Evolutionary conservation across 805 yeast genomes (phyloP).

Genomic region (Barnettozyma sucrosica): DNA sequence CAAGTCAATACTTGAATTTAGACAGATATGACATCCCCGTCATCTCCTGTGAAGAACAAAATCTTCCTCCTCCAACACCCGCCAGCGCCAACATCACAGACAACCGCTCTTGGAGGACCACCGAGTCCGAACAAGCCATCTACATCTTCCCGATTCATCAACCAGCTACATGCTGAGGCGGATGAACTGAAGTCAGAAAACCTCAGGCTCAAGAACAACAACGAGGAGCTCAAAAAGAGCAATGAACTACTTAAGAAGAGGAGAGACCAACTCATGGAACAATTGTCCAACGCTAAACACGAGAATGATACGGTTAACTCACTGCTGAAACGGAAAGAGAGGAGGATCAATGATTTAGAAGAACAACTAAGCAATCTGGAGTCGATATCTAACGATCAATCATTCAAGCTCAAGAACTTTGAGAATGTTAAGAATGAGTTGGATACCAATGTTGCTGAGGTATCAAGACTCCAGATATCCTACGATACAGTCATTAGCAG

Average conservation of each 20-base stretch:
- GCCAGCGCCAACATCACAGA: neutral
- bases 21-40: neutral
- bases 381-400: slow-evolving; percentile 42
- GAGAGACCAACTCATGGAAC: slow-evolving; percentile 53
- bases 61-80: neutral
- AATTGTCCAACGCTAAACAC: slow-evolving; percentile 64
- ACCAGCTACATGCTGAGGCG: slow-evolving; percentile 39
- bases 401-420: slow-evolving; percentile 43
- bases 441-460: slow-evolving; percentile 46
- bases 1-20: neutral
- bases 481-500: slow-evolving; percentile 51
- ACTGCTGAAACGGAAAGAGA: slow-evolving; percentile 61
- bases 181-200: slow-evolving; percentile 44
- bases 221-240: slow-evolving; percentile 52
- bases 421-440: slow-evolving; percentile 43
- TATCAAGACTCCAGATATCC: slow-evolving; percentile 48
- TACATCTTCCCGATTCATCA: slow-evolving; percentile 33
- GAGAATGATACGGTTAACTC: slow-evolving; percentile 73
- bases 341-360: slow-evolving; percentile 64
- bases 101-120: neutral
- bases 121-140: slow-evolving; percentile 4
- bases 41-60: neutral
- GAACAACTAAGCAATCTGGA: slow-evolving; percentile 43
- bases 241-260: slow-evolving; percentile 40
- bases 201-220: slow-evolving; percentile 34